Evolutionary conservation across 345 rosid genomes (phyloP), one percentile per base, ranked within the genome.

Genomic region (Eucalyptus marginata): DNA sequence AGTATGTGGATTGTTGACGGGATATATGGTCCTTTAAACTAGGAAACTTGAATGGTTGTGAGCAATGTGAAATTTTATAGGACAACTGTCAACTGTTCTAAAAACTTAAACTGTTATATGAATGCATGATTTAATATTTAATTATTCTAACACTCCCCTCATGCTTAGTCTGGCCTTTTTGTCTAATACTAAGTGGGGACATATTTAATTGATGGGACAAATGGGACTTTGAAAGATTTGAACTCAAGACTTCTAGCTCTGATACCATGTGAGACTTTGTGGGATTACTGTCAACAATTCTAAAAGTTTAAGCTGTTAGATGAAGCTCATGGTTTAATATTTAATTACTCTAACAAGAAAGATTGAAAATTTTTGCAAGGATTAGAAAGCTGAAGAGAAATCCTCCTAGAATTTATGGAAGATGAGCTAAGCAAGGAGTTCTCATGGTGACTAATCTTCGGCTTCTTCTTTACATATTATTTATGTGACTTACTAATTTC

Each of bases 211-310:
- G 20, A 52, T 7, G 9, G 4, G 9, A 7, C 24, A 52, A 52
- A 52, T 52, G 1, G 1, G 4, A 52, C 2, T 2, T 52, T 7
- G 0, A 52, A 52, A 52, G 0, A 52, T 52, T 52, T 52, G 10
- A 52, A 52, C 1, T 52, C 0, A 18, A 0, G 2, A 52, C 5
- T 18, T 52, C 0, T 52, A 18, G 7, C 0, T 52, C 0, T 52
- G 4, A 52, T 52, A 52, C 2, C 2, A 18, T 18, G 9, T 7
- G 10, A 52, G 2, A 52, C 3, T 52, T 18, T 52, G 4, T 52
- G 4, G 0, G 9, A 52, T 0, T 1, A 18, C 1, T 18, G 0
- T 7, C 1, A 52, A 52, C 0, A 3, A 52, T 52, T 52, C 0
- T 52, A 52, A 18, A 52, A 52, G 0, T 52, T 52, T 52, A 52